These are phyloP conservation scores for Aspergillus unguis DNA, from an alignment of 2,329 filamentous ascomycete genomes.

Conservation along the genomic window DNA sequence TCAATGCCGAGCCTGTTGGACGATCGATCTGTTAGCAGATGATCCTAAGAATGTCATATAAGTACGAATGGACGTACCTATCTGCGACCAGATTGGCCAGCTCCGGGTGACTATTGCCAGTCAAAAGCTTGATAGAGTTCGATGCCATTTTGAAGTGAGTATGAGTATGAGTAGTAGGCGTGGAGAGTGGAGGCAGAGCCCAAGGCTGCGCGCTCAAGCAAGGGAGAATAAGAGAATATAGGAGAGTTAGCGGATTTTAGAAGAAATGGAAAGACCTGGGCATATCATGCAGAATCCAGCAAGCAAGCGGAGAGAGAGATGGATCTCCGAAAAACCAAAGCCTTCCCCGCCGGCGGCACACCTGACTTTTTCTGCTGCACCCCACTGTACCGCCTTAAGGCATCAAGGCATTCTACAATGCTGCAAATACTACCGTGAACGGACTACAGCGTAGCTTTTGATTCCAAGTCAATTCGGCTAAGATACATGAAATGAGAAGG, in stretches of 20 bases:
- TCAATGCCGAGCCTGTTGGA: conserved; percentile 59
- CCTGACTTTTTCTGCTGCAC: conserved; percentile 12
- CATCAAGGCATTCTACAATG: neutral
- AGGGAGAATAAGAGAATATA: neutral
- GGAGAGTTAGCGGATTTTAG: neutral
- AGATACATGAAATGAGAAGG: conserved; percentile 21
- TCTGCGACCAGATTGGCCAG: conserved; percentile 67
- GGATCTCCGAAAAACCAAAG: conserved; percentile 11
- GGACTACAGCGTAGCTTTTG: conserved; percentile 1
- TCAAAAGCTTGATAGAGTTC: conserved; percentile 72
- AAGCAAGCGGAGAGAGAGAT: conserved; percentile 2
- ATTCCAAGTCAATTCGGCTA: conserved; percentile 10
- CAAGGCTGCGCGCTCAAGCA: neutral
- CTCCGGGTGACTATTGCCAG: conserved; percentile 71
- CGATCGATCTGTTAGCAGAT: conserved; percentile 7
- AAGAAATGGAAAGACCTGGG: neutral
- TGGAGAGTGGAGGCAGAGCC: neutral
- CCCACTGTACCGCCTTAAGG: conserved; percentile 8
- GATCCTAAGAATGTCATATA: neutral
- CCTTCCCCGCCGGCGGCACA: conserved; percentile 11
- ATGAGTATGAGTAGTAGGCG: neutral
- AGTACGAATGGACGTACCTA: conserved; percentile 46
- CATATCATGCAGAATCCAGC: neutral
- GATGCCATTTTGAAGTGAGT: conserved; percentile 59
- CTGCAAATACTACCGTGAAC: neutral